phyloP scores from a whole-genome alignment of 805 yeast species.

The Metschnikowia arizonensis region DNA sequence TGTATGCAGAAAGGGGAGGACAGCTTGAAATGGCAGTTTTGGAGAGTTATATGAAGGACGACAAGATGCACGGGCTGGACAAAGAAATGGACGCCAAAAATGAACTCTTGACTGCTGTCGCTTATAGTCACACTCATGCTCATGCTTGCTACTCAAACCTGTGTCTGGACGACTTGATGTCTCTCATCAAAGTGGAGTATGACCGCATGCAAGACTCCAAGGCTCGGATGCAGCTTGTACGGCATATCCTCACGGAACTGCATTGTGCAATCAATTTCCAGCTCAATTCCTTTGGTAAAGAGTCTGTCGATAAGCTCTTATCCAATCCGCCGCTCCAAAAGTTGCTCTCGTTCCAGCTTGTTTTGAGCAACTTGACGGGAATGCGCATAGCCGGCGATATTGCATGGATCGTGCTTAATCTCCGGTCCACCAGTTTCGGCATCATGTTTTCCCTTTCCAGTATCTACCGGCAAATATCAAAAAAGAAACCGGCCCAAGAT shows the following conservation, averaged over 20 bases:
- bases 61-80: not conserved
- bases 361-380: slow-evolving; percentile 47
- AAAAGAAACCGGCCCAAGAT: slow-evolving; percentile 51
- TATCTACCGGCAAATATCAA: slow-evolving; percentile 61
- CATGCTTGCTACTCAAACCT: slow-evolving; percentile 64
- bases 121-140: slow-evolving; percentile 53
- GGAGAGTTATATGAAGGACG: not conserved
- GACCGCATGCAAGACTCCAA: slow-evolving; percentile 17
- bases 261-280: slow-evolving; percentile 74
- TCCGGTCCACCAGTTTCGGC: slow-evolving; percentile 69
- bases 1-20: slow-evolving; percentile 19
- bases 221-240: slow-evolving; percentile 26
- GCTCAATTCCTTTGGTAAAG: slow-evolving; percentile 59
- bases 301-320: slow-evolving; percentile 69
- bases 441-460: slow-evolving; percentile 58
- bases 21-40: slow-evolving; percentile 7
- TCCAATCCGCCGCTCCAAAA: slow-evolving; percentile 77
- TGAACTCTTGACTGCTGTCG: slow-evolving; percentile 50
- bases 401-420: slow-evolving; percentile 62
- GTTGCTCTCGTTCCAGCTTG: slow-evolving; percentile 62
- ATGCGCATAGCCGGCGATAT: slow-evolving; percentile 40
- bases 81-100: not conserved
- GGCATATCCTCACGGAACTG: slow-evolving; percentile 54
- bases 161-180: slow-evolving; percentile 66
- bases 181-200: slow-evolving; percentile 41